Percentiles rank a stretch among this genome's conserved stretches.
phyloP scores from a whole-genome alignment of 768 basidiomycete genomes.

The Tephrocybe sp. region DNA sequence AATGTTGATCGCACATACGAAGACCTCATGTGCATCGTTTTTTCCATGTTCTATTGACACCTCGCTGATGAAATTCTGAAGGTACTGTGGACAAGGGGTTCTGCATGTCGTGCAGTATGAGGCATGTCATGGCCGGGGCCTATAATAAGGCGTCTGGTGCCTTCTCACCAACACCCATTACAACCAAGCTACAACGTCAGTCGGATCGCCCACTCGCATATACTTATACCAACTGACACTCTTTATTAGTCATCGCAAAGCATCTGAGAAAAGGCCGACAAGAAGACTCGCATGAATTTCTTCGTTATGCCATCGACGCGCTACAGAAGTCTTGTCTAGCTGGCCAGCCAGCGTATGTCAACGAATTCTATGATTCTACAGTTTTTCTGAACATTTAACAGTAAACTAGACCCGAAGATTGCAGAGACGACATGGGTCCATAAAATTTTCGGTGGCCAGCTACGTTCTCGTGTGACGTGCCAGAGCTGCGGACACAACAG shows the following conservation, averaged over 20 bases:
- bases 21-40: conserved; percentile 58
- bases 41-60: conserved; percentile 2
- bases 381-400: conserved; percentile 25
- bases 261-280: conserved; percentile 90
- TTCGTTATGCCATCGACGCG: conserved; percentile 90
- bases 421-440: conserved; percentile 94
- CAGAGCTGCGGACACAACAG: conserved; percentile 79
- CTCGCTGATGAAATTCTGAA: conserved; percentile 19
- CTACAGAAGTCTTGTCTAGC: conserved; percentile 83
- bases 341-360: conserved; percentile 66
- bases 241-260: conserved; percentile 76
- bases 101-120: conserved; percentile 81
- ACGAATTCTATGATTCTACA: neutral
- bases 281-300: conserved; percentile 97
- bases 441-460: conserved; percentile 87
- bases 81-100: conserved; percentile 52
- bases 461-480: conserved; percentile 92
- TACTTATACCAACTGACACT: conserved; percentile 4
- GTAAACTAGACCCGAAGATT: conserved; percentile 68
- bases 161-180: conserved; percentile 67
- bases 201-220: conserved; percentile 10
- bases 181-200: conserved; percentile 69
- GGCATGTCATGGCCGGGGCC: conserved; percentile 53
- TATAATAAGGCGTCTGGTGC: conserved; percentile 40
- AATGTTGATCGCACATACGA: conserved; percentile 51